Percentiles rank a stretch among this genome's conserved stretches.
phyloP scores from a whole-genome alignment of 1,284 basidiomycete species.

The Ustilago cynodontis region DNA sequence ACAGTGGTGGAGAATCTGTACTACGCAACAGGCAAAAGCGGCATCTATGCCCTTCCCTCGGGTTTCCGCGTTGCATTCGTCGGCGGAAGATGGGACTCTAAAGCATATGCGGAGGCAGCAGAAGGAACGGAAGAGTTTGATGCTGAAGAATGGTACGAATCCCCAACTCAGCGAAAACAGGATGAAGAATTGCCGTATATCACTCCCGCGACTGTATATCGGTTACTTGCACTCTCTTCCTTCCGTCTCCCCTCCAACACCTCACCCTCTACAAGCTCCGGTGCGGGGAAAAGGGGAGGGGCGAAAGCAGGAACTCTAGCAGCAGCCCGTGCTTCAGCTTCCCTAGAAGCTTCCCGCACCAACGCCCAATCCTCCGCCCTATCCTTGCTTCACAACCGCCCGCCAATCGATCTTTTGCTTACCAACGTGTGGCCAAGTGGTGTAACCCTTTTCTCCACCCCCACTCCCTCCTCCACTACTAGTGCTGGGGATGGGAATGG shows the following conservation, averaged over 20 bases:
- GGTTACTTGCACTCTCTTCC: slow-evolving; percentile 40
- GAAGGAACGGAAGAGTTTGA: slow-evolving; percentile 13
- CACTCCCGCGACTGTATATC: slow-evolving; percentile 30
- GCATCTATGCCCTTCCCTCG: slow-evolving; percentile 24
- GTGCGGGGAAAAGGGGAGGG: neutral
- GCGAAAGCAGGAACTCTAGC: slow-evolving; percentile 55
- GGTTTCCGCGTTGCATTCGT: slow-evolving; percentile 56
- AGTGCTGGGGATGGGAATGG: slow-evolving; percentile 22
- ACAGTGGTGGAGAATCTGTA: slow-evolving; percentile 48
- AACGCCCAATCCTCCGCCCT: slow-evolving; percentile 33
- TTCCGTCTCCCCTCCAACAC: slow-evolving; percentile 32
- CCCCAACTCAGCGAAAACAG: neutral
- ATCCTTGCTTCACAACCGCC: slow-evolving; percentile 14
- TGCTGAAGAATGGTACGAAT: slow-evolving; percentile 25
- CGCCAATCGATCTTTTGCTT: slow-evolving; percentile 63
- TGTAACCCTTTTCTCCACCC: slow-evolving; percentile 51
- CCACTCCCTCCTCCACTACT: neutral
- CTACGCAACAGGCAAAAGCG: slow-evolving; percentile 54
- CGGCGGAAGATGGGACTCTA: slow-evolving; percentile 45
- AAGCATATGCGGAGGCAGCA: slow-evolving; percentile 15
- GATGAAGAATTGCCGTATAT: slow-evolving; percentile 31
- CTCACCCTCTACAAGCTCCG: neutral
- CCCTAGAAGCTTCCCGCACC: slow-evolving; percentile 12
- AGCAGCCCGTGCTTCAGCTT: slow-evolving; percentile 41
- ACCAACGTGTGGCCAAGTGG: slow-evolving; percentile 61